A percentile compares a stretch with the other conserved stretches of the same genome.
phyloP scores from a whole-genome alignment of 257 asterid genomes.

The Solanum sejunctum region DNA sequence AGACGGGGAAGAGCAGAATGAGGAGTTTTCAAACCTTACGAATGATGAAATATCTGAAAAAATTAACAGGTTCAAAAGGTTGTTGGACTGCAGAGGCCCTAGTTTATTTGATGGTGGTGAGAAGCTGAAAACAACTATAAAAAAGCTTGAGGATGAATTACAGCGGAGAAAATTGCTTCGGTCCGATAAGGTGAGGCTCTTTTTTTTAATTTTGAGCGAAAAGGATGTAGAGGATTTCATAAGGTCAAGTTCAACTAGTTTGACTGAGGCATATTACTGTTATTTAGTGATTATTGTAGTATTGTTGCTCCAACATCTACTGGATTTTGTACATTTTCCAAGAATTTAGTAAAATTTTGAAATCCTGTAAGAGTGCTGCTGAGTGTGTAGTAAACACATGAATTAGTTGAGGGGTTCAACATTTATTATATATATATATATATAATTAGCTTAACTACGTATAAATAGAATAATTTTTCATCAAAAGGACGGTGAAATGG shows the following conservation, averaged over 20 bases:
- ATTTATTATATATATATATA: no score
- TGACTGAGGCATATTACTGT: neutral
- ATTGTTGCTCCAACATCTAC: neutral
- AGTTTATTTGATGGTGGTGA: conserved; percentile 13
- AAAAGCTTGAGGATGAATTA: conserved; percentile 7
- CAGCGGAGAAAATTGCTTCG: conserved; percentile 1
- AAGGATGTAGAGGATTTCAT: neutral
- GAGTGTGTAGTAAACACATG: neutral
- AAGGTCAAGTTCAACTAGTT: neutral
- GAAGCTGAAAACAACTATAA: neutral
- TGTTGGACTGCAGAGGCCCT: neutral
- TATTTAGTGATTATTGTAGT: neutral
- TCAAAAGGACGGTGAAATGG: neutral
- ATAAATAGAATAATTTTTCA: no score
- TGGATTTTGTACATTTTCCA: neutral
- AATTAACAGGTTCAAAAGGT: neutral
- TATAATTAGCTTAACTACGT: no score
- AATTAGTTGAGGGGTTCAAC: no score
- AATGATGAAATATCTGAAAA: neutral
- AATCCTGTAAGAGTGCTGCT: neutral
- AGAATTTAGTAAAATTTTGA: neutral
- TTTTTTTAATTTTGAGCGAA: neutral
- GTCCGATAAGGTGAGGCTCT: conserved; percentile 5
- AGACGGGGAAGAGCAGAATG: neutral
- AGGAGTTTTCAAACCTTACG: neutral